These are phyloP conservation scores for Mesembryanthemum crystallinum DNA, from an alignment of 148 eudicot genomes.

Conservation along the genomic window DNA sequence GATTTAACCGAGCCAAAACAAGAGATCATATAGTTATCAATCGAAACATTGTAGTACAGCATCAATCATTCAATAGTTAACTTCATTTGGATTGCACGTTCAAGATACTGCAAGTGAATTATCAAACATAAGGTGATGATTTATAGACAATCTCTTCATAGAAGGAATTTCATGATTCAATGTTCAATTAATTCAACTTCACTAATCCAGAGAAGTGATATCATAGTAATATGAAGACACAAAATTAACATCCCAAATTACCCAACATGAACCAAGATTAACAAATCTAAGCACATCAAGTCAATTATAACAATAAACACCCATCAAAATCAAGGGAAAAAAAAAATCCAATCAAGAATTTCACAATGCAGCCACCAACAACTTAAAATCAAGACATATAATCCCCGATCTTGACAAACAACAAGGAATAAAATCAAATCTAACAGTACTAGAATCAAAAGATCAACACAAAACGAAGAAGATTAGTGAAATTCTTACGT, in stretches of 20 bases:
- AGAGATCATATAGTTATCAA: background rate
- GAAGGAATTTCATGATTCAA: too few species aligned
- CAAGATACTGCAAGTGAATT: too few species aligned
- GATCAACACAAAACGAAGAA: background rate
- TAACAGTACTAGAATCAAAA: background rate
- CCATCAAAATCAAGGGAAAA: too few species aligned
- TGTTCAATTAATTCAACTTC: too few species aligned
- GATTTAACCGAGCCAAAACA: background rate
- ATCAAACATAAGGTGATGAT: too few species aligned
- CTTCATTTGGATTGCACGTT: too few species aligned
- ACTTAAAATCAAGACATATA: background rate
- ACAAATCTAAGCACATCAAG: background rate
- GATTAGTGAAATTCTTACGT: slow-evolving; percentile 47
- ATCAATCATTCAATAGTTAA: background rate
- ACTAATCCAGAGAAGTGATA: too few species aligned
- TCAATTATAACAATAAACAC: background rate
- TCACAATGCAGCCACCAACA: too few species aligned
- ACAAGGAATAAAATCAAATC: background rate
- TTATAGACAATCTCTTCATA: too few species aligned
- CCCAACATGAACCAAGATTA: background rate
- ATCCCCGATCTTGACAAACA: background rate
- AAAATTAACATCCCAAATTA: too few species aligned
- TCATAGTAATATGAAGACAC: too few species aligned
- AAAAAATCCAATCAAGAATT: too few species aligned
- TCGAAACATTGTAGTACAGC: background rate